Evolutionary conservation across 164 flowering plant species (phyloP), one percentile per base, ranked within the genome.

Genomic region (Chloranthus sessilifolius): DNA sequence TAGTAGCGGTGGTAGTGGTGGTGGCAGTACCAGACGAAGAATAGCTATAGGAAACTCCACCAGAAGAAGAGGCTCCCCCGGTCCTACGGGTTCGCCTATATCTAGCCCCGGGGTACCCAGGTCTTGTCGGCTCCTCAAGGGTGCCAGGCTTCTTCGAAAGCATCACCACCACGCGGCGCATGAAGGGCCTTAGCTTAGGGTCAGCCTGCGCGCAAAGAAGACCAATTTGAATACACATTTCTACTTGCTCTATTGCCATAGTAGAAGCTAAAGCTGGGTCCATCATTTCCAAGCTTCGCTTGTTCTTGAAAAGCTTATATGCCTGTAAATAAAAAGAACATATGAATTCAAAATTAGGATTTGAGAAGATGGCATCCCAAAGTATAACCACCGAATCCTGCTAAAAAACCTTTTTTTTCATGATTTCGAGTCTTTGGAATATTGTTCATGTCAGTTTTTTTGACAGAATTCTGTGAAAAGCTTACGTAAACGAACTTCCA

Each of bases 121-220:
- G 96, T 48, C 81, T 68, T 0, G 68, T 58, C 19, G 95, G 98
- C 56, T 83, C 91, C 17, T 82, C 88, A 25, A 83, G 62, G 49
- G 37, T 62, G 30, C 78, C 76, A 0, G 76, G 79, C 47, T 70
- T 85, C 71, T 62, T 80, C 0, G 88, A 74, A 0, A 92, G 70
- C 65, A 79, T 58, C 21, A 81, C 66, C 40, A 74, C 80, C 5
- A 86, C 89, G 0, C 84, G 85, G 1, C 70, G 44, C 91, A 92
- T 92, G 35, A 16, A 8, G 1, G 99, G 99, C 34, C 99, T 70
- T 23, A 67, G 46, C 11, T 58, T 29, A 20, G 99, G 88, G 41
- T 88, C 95, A 3, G 76, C 75, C 61, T 88, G 97, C 26, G 69
- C 60, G 69, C 99, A 92, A 1, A 92, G 67, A 36, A 92, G 58